phyloP scores from a whole-genome alignment of 2,329 filamentous ascomycete genomes.

The Apiospora marii region DNA sequence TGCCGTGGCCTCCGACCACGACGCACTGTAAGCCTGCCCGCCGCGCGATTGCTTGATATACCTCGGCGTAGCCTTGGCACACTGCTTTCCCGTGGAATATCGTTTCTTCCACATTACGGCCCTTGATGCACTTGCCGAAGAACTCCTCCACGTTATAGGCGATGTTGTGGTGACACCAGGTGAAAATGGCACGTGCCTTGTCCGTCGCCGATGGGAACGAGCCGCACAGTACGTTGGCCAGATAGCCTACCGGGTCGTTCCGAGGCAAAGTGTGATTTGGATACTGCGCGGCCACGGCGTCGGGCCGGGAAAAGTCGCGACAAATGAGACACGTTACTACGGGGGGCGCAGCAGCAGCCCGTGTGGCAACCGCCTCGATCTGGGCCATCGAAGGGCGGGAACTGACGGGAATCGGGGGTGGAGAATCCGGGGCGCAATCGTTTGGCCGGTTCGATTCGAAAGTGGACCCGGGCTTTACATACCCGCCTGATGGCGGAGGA shows the following conservation, averaged over 20 bases:
- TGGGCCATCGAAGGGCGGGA: conserved; percentile 62
- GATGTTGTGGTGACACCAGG: conserved; percentile 95
- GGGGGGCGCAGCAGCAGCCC: conserved; percentile 38
- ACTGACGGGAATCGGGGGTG: conserved; percentile 60
- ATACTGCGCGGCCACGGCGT: conserved; percentile 79
- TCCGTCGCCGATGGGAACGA: conserved; percentile 85
- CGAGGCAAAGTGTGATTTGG: conserved; percentile 75
- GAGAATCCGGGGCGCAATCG: conserved; percentile 43
- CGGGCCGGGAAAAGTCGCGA: conserved; percentile 85
- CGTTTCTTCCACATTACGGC: conserved; percentile 74
- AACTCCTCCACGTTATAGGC: conserved; percentile 83
- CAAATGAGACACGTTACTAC: conserved; percentile 81
- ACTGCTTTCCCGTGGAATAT: conserved; percentile 83
- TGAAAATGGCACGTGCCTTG: conserved; percentile 91
- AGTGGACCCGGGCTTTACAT: conserved; percentile 26
- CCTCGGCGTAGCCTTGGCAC: conserved; percentile 87
- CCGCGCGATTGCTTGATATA: conserved; percentile 80
- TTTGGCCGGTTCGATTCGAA: conserved; percentile 28
- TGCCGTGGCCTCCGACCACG: conserved; percentile 81
- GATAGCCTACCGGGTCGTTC: conserved; percentile 70
- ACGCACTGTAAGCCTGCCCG: conserved; percentile 82
- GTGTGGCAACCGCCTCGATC: conserved; percentile 53
- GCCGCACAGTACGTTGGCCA: conserved; percentile 79
- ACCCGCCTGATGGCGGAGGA: conserved; percentile 42
- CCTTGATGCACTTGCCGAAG: conserved; percentile 73